Base-by-base conservation (phyloP, 2,329 filamentous ascomycete genomes). In the Hypoxylon sp. region DNA sequence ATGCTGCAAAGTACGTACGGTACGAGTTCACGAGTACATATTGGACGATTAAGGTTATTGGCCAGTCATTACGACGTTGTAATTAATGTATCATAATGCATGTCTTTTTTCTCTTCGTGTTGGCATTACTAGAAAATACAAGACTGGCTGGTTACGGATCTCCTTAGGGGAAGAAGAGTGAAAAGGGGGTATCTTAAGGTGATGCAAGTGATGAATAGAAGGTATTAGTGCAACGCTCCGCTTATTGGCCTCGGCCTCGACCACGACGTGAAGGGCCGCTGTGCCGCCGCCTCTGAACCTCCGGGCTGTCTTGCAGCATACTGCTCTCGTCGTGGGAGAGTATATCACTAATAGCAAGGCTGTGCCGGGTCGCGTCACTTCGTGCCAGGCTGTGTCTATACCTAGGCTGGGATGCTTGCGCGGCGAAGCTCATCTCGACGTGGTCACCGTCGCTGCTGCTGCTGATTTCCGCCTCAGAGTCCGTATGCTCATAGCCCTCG, bases 401-500 rank as follows among this genome's bases (percentile, higher is more conserved):
- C 5, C 77, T 72, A 46, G 77, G 46, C 70, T 76, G 70, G 70
- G 80, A 54, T 58, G 71, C 52, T 71, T 76, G 69, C 14, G 70
- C 63, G 5, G 71, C 79, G 59, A 82, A 83, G 66, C 80, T 81
- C 58, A 81, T 66, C 48, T 76, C 75, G 16, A 62, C 71, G 1
- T 72, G 72, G 9, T 81, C 78, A 5, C 81, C 80, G 23, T 80
- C 78, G 51, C 80, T 80, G 65, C 83, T 85, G 73, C 83, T 87
- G 63, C 79, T 84, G 54, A 52, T 11, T 37, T 89, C 88, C 7
- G 84, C 90, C 70, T 93, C 91, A 1, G 90, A 91, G 78, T 93
- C 91, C 7, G 91, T 93, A 75, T 93, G 91, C 80, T 94, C 91
- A 80, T 93, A 93, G 71, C 87, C 86, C 23, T 83, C 87, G 73